Conservation (phyloP, 2,329 filamentous ascomycete genomes). For the Paraphoma sp. region DNA sequence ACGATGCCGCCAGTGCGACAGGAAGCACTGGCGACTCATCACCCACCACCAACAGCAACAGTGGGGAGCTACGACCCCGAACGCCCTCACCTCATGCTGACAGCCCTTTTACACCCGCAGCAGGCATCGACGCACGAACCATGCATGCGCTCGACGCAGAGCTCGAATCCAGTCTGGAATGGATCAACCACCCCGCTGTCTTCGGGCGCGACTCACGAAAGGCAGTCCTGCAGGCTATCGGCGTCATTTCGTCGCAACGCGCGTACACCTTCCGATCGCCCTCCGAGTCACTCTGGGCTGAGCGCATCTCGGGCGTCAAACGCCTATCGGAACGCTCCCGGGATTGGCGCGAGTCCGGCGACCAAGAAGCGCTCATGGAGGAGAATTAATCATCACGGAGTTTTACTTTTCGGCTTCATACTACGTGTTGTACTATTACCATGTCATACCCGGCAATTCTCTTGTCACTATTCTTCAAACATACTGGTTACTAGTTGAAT, state of each 20-base stretch:
- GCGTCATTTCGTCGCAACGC: constrained; percentile 92
- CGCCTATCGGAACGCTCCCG: constrained; percentile 81
- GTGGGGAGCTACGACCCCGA: constrained; percentile 41
- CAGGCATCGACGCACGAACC: constrained; percentile 82
- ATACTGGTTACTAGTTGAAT: constrained; percentile 16
- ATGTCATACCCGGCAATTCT: constrained; percentile 20
- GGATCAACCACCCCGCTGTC: constrained; percentile 96
- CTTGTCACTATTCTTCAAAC: constrained; percentile 18
- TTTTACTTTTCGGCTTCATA: constrained; percentile 10
- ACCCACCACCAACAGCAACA: constrained; percentile 48
- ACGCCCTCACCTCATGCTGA: constrained; percentile 48
- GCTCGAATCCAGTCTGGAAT: constrained; percentile 88
- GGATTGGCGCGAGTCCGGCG: constrained; percentile 88
- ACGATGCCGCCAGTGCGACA: constrained; percentile 49
- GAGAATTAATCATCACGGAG: constrained; percentile 46
- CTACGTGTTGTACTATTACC: constrained; percentile 28
- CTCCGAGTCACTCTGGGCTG: constrained; percentile 88
- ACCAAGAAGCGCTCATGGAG: constrained; percentile 69
- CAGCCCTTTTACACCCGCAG: constrained; percentile 63
- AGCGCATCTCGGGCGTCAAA: constrained; percentile 80
- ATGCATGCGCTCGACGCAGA: constrained; percentile 90
- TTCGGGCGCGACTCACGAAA: constrained; percentile 95
- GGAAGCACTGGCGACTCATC: constrained; percentile 47
- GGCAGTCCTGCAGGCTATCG: constrained; percentile 93
- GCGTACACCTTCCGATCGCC: constrained; percentile 92